These are phyloP conservation scores for Phytophthora pisi DNA, from an alignment of 352 stramenopile species.

Conservation along the genomic window DNA sequence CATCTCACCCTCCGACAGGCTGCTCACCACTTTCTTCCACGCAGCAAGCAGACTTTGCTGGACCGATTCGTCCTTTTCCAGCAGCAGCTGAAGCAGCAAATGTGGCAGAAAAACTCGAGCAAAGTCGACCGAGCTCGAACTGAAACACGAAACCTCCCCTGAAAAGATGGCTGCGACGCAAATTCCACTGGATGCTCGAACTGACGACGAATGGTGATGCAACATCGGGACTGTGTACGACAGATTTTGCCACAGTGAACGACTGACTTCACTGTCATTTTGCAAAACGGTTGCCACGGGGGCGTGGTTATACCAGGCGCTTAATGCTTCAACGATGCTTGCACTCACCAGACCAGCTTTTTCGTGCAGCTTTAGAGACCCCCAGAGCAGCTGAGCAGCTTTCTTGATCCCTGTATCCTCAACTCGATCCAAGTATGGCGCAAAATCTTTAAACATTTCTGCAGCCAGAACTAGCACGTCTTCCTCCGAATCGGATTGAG, in stretches of 20 bases:
- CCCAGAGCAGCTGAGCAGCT: constrained; percentile 51
- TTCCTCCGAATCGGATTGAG: constrained; percentile 46
- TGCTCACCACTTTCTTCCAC: constrained; percentile 51
- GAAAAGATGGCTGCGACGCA: constrained; percentile 60
- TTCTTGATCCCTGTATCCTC: constrained; percentile 19
- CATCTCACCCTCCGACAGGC: constrained; percentile 20
- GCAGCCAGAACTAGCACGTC: constrained; percentile 70
- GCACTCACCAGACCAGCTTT: constrained; percentile 39
- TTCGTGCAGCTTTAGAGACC: constrained; percentile 30
- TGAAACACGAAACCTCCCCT: constrained; percentile 13
- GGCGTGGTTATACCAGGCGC: constrained; percentile 47
- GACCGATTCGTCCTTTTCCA: constrained; percentile 43
- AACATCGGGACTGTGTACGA: constrained; percentile 52
- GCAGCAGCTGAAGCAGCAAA: constrained; percentile 66
- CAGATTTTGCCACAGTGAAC: constrained; percentile 42
- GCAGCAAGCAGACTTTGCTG: constrained; percentile 35
- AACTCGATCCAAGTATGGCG: constrained; percentile 36
- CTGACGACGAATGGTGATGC: constrained; percentile 53
- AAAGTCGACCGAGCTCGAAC: constrained; percentile 21
- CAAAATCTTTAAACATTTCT: constrained; percentile 60
- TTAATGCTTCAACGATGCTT: constrained; percentile 42
- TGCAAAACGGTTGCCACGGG: constrained; percentile 32
- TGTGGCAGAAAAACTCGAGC: constrained; percentile 49
- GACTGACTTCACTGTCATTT: constrained; percentile 23
- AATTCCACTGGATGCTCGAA: constrained; percentile 49